Percentiles rank a stretch among this genome's conserved stretches.
These are phyloP conservation scores for Ambrosiella beaveri DNA, from an alignment of 2,329 filamentous ascomycete species.

Conservation along the genomic window DNA sequence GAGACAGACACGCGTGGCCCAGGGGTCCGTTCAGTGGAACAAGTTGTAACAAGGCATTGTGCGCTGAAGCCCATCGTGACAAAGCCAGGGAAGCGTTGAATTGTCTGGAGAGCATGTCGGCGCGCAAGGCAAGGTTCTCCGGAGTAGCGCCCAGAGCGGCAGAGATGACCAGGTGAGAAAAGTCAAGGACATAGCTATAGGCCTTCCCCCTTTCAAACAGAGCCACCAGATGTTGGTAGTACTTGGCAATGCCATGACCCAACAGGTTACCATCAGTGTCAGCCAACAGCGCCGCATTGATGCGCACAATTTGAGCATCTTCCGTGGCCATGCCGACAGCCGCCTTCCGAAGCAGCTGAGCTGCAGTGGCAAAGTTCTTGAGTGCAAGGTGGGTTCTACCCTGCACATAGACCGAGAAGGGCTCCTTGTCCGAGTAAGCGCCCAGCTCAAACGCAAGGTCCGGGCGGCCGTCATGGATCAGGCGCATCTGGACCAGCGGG, in stretches of 20 bases:
- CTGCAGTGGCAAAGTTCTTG: slow-evolving; percentile 56
- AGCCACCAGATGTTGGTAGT: slow-evolving; percentile 70
- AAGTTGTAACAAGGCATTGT: slow-evolving; percentile 59
- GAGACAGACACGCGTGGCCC: slow-evolving; percentile 53
- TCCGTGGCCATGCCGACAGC: slow-evolving; percentile 61
- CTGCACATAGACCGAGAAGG: slow-evolving; percentile 65
- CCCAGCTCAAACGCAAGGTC: slow-evolving; percentile 42
- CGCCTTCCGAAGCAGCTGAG: slow-evolving; percentile 63
- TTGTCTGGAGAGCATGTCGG: slow-evolving; percentile 63
- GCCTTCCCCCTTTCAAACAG: slow-evolving; percentile 66
- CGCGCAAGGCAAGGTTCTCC: slow-evolving; percentile 21
- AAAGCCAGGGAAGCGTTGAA: slow-evolving; percentile 70
- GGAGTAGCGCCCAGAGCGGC: slow-evolving; percentile 27
- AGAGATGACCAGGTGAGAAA: slow-evolving; percentile 58
- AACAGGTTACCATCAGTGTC: slow-evolving; percentile 41
- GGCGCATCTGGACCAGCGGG: slow-evolving; percentile 42
- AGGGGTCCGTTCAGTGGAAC: slow-evolving; percentile 44
- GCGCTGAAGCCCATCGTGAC: slow-evolving; percentile 66
- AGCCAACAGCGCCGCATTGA: slow-evolving; percentile 3
- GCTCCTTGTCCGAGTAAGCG: slow-evolving; percentile 37
- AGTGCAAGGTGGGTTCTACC: slow-evolving; percentile 60
- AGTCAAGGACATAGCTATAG: slow-evolving; percentile 69
- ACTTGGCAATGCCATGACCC: slow-evolving; percentile 59
- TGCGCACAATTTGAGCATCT: slow-evolving; percentile 28
- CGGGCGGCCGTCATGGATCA: slow-evolving; percentile 40